Evolutionary conservation across 208 protist genomes (phyloP).

Genomic region (Acanthamoeba sp.): DNA sequence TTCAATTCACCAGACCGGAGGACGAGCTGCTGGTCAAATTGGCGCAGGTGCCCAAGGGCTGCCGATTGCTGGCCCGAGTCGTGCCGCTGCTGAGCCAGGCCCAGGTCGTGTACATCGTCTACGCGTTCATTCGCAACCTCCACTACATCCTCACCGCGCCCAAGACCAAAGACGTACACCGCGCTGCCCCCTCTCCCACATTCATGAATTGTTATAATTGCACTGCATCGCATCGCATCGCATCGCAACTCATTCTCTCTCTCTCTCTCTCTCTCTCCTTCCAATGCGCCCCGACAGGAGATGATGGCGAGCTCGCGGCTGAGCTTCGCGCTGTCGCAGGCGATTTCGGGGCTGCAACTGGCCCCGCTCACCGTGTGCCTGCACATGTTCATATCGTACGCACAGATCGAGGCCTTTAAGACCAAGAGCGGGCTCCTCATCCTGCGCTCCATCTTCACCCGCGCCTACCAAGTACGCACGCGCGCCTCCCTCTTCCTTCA

Average conservation of each 20-base stretch:
- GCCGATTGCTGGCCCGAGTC: background rate
- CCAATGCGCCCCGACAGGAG: background rate
- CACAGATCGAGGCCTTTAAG: constrained; percentile 56
- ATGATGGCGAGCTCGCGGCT: background rate
- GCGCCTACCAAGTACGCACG: background rate
- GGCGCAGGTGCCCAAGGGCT: constrained; percentile 29
- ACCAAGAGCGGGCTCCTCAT: constrained; percentile 31
- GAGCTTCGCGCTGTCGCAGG: background rate
- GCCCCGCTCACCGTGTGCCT: constrained; percentile 45
- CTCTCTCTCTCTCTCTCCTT: background rate
- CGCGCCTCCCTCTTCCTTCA: background rate
- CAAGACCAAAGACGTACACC: constrained; percentile 45
- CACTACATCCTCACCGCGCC: constrained; percentile 48
- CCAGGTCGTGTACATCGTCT: background rate
- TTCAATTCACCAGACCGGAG: too few relatives aligned
- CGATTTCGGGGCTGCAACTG: background rate
- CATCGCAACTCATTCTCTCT: background rate
- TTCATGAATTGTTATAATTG: too few relatives aligned
- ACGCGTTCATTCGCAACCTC: constrained; percentile 58
- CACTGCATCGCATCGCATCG: too few relatives aligned
- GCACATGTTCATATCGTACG: background rate
- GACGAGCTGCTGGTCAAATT: constrained; percentile 23
- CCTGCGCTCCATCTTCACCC: constrained; percentile 16
- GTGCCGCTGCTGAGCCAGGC: constrained; percentile 30
- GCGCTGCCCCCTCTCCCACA: too few relatives aligned